Evolutionary conservation across 2,329 filamentous ascomycete genomes (phyloP), one percentile per base, ranked within the genome.

Genomic region (Alternaria conjuncta): DNA sequence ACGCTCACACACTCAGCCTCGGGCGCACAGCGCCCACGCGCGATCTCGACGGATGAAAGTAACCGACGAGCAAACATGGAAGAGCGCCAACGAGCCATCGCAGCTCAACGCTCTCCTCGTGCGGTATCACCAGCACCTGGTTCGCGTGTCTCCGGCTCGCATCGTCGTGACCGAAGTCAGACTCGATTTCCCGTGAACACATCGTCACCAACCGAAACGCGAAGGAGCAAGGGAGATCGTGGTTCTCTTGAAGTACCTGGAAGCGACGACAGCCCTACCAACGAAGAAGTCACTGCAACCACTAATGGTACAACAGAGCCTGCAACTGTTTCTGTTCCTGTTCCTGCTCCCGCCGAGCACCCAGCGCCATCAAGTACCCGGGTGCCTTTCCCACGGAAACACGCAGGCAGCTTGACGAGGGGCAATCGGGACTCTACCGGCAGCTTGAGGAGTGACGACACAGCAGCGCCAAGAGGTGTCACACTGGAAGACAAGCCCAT

Each of bases 51-150:
- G 1, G 94, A 99, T 77, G 96, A 99, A 84, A 96, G 93, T 82
- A 96, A 96, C 80, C 91, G 96, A 64, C 93, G 94, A 75, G 93
- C 93, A 47, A 90, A 97, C 70, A 95, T 97, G 89, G 95, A 98
- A 81, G 96, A 97, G 78, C 90, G 96, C 56, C 92, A 93, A 78
- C 90, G 93, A 65, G 93, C 93, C 65, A 89, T 96, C 60, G 87
- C 86, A 32, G 88, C 84, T 70, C 88, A 79, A 60, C 78, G 93
- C 56, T 90, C 77, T 12, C 89, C 77, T 49, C 89, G 94, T 54
- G 92, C 89, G 28, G 90, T 88, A 23, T 94, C 91, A 66, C 94
- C 94, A 8, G 89, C 86, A 6, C 89, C 89, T 25, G 85, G 87
- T 66, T 83, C 87, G 47, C 71, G 78, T 72, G 63, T 66, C 32